Evolutionary conservation across 345 rosid species (phyloP), one percentile per base, ranked within the genome.

Genomic region (Murraya paniculata): DNA sequence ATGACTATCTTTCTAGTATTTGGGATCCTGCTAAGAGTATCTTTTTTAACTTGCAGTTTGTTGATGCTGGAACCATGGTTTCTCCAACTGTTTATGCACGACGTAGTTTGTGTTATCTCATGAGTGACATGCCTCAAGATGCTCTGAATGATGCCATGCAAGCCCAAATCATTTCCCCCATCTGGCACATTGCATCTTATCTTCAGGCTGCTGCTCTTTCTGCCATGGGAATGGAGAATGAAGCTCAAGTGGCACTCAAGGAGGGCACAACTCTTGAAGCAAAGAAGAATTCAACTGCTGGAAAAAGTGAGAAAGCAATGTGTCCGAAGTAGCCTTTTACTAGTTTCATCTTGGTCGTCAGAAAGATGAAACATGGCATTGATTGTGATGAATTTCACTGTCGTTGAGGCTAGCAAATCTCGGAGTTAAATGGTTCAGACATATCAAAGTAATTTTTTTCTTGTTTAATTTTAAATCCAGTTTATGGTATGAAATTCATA

Each of bases 21-120:
- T 33, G 35, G 11, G 28, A 68, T 68, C 73, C 7, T 68, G 60
- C 39, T 68, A 38, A 77, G 27, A 22, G 38, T 24, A 27, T 9
- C 38, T 28, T 77, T 56, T 77, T 68, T 58, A 39, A 68, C 74
- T 58, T 24, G 85, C 89, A 95, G 99, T 95, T 95, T 75, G 86
- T 93, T 21, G 95, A 92, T 21, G 95, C 82, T 0, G 96, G 98
- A 78, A 93, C 94, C 70, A 91, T 90, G 97, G 81, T 87, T 80
- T 95, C 99, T 14, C 99, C 99, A 3, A 93, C 99, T 0, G 88
- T 93, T 48, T 88, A 76, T 59, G 97, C 95, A 56, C 90, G 98
- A 33, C 91, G 98, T 64, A 93, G 97, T 77, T 83, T 95, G 82
- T 91, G 87, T 64, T 84, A 85, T 83, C 94, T 95, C 59, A 91